Evolutionary conservation across 2,329 filamentous ascomycete species (phyloP).

Genomic region (Phialophora macrospora): DNA sequence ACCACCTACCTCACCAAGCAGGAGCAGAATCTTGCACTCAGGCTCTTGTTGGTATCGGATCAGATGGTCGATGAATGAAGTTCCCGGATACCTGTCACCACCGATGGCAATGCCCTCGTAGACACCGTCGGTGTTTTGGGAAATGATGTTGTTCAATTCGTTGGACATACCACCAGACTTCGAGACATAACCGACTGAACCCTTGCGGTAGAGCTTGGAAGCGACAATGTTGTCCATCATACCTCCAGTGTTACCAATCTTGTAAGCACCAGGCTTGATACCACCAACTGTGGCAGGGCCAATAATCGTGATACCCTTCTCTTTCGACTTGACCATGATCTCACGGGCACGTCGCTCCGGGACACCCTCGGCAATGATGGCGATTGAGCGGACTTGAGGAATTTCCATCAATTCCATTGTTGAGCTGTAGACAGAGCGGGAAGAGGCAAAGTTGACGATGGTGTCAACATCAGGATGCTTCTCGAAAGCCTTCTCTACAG

Average conservation of each 20-base stretch:
- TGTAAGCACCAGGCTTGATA: constrained; percentile 99
- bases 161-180: constrained; percentile 99
- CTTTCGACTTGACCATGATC: constrained; percentile 92
- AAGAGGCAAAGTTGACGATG: constrained; percentile 99
- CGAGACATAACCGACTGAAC: constrained; percentile 98
- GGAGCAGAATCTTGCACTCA: constrained; percentile 93
- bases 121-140: constrained; percentile 94
- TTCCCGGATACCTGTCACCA: constrained; percentile 97
- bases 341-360: constrained; percentile 97
- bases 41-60: constrained; percentile 96
- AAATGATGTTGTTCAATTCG: constrained; percentile 99
- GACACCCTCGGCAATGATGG: constrained; percentile 99
- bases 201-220: constrained; percentile 99
- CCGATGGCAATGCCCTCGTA: constrained; percentile 99
- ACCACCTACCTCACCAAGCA: constrained; percentile 98
- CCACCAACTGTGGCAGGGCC: constrained; percentile 97
- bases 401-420: constrained; percentile 98
- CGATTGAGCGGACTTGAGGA: constrained; percentile 97
- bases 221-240: constrained; percentile 99
- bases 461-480: constrained; percentile 98
- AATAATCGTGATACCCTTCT: constrained; percentile 99
- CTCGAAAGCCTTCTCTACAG: constrained; percentile 85
- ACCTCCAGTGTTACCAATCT: constrained; percentile 99
- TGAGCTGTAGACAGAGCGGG: constrained; percentile 96
- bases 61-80: constrained; percentile 98